Base-by-base conservation (phyloP, 805 yeast genomes). In the Metschnikowia vanudenii region DNA sequence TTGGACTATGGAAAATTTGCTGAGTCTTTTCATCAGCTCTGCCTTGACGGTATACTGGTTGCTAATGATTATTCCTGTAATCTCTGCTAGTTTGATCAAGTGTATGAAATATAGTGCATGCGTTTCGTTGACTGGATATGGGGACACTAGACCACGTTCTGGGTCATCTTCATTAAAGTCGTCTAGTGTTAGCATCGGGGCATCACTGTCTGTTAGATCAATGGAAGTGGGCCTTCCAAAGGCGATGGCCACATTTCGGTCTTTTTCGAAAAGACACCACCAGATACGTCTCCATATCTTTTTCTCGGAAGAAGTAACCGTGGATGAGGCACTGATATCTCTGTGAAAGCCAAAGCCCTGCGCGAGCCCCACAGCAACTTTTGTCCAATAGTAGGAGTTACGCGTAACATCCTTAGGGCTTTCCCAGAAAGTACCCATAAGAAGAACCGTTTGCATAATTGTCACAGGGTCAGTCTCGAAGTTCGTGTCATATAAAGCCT, bases 301-400 rank as follows among this genome's bases (percentile, higher is more conserved):
- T 55, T 67, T 68, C 37, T 71, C 68, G 40, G 63, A 45, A 20
- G 65, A 56, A 39, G 78, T 73, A 17, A 72, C 60, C 14, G 61
- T 62, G 24, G 76, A 62, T 39, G 76, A 64, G 22, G 59, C 62
- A 17, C 69, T 65, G 34, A 78, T 73, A 50, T 73, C 79, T 52
- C 88, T 72, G 61, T 88, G 94, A 54, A 88, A 69, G 1, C 96
- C 96, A 57, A 81, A 76, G 11, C 87, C 85, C 59, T 85, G 90
- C 2, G 91, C 91, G 41, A 82, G 69, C 10, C 82, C 76, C 29
- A 85, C 71, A 0, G 89, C 91, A 10, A 81, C 76, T 41, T 88
- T 73, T 10, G 84, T 76, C 88, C 89, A 82, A 62, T 82, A 82
- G 57, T 77, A 80, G 2, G 82, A 78, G 60, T 82, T 84, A 43